phyloP scores from a whole-genome alignment of 129 eudicot species.

The Erigeron canadensis region DNA sequence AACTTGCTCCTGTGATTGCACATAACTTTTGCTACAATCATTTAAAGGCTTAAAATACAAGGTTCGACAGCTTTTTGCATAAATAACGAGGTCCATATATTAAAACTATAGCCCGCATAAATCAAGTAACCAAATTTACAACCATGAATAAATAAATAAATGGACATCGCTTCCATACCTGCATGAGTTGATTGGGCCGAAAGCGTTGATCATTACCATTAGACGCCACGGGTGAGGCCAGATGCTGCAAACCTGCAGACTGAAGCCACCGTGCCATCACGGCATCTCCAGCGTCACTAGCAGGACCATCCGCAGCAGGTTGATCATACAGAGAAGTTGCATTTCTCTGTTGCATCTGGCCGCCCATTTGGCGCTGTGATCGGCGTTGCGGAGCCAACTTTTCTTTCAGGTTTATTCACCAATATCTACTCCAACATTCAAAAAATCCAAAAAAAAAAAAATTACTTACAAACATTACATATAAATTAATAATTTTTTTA shows the following conservation, averaged over 20 bases:
- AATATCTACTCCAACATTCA: slow-evolving; percentile 22
- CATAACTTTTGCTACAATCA: neutral
- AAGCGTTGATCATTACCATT: slow-evolving; percentile 63
- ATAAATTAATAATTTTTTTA: neutral
- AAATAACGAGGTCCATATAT: neutral
- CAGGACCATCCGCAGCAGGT: slow-evolving; percentile 53
- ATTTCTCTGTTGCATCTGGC: slow-evolving; percentile 99
- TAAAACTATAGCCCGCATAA: neutral
- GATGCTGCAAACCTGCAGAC: slow-evolving; percentile 98
- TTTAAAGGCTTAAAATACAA: neutral
- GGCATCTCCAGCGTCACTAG: slow-evolving; percentile 85
- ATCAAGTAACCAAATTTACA: neutral
- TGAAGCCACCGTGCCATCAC: slow-evolving; percentile 99
- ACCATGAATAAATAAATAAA: neutral
- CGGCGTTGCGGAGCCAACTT: slow-evolving; percentile 97
- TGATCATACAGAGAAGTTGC: slow-evolving; percentile 94
- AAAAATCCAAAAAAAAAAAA: neutral
- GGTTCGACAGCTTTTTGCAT: neutral
- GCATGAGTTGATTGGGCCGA: slow-evolving; percentile 87
- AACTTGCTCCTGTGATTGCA: neutral
- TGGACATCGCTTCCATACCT: slow-evolving; percentile 45
- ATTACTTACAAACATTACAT: slow-evolving; percentile 3
- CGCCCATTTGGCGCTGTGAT: slow-evolving; percentile 99
- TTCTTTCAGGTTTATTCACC: slow-evolving; percentile 16
- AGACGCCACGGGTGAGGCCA: slow-evolving; percentile 97